Evolutionary conservation across 129 eudicot species (phyloP).

Genomic region (Flaveria ramosissima): DNA sequence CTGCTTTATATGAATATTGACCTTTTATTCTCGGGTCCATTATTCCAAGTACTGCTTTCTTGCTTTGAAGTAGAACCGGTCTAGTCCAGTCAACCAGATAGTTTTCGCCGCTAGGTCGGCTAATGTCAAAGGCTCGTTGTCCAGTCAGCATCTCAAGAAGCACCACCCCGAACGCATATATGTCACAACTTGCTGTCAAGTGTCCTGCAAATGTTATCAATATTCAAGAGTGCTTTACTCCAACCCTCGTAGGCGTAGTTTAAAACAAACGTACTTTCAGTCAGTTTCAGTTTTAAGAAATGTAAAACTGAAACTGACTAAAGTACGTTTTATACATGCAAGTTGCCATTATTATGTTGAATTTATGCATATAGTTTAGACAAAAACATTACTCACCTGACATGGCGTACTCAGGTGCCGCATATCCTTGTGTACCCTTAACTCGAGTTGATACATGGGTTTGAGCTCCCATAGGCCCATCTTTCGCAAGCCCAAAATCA

Average conservation of each 20-base stretch:
- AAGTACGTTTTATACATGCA: not conserved
- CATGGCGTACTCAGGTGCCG: constrained; percentile 94
- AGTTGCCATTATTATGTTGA: not conserved
- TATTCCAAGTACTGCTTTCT: constrained; percentile 51
- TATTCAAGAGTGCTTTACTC: not conserved
- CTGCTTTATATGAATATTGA: constrained; percentile 61
- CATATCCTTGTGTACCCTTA: constrained; percentile 92
- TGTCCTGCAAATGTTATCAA: constrained; percentile 58
- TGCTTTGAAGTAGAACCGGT: constrained; percentile 61
- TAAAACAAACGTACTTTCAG: no score
- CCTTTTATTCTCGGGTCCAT: constrained; percentile 80
- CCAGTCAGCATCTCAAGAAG: constrained; percentile 90
- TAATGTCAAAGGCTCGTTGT: constrained; percentile 76
- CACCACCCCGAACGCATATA: constrained; percentile 92
- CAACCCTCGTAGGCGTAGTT: no score
- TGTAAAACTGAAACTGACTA: not conserved
- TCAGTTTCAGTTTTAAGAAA: no score
- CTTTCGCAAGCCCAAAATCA: constrained; percentile 94
- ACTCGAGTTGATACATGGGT: constrained; percentile 94
- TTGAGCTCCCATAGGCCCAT: constrained; percentile 87
- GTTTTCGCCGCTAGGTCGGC: constrained; percentile 78
- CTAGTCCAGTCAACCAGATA: constrained; percentile 85
- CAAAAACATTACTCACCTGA: constrained; percentile 57
- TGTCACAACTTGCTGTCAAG: constrained; percentile 83
- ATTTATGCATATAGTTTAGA: not conserved